Base-by-base conservation (phyloP, 176 grass and related monocot species). In the Phragmites australis region DNA sequence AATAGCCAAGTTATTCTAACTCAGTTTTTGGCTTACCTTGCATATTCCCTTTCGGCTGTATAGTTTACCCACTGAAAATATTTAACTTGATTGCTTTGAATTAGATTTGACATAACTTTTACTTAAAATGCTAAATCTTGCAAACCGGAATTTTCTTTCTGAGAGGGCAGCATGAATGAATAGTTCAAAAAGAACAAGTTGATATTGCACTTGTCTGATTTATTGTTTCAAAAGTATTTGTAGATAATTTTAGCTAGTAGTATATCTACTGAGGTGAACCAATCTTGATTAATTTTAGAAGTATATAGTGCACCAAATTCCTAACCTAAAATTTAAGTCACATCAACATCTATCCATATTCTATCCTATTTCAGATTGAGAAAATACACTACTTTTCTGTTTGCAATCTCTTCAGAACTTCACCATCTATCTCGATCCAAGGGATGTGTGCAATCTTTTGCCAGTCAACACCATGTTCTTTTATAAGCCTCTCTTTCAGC, bases 341-440 rank as follows among this genome's bases (percentile, higher is more conserved):
- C 74, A 70, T 61, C 14, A 50, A 59, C 39, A 56, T 69, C 52
- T 69, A 32, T 59, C 4, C n/a, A 46, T 67, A 56, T 76, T 48
- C 14, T 13, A 68, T 50, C 42, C 7, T 32, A n/a, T n/a, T n/a
- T n/a, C n/a, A n/a, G 34, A 8, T 3, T 60, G 22, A 74, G 16
- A 14, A 78, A 61, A 71, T 70, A 60, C 16, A 52, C 54, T 78
- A 42, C 8, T 41, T 41, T 69, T 37, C 4, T 21, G 19, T 50
- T 62, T 60, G n/a, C 31, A 60, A 61, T 51, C 18, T 42, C 44
- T 79, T 44, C 43, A 78, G 56, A 69, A 89, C 54, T 75, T 89
- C 62, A 46, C 87, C 82, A 65, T 81, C 60, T 76, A 89, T 76
- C 54, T 89, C 81, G 1, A 89, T 44, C 39, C 70, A 74, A 70